Evolutionary conservation across 169 alveolate genomes (phyloP).

Genomic region (Miamiensis avidus): DNA sequence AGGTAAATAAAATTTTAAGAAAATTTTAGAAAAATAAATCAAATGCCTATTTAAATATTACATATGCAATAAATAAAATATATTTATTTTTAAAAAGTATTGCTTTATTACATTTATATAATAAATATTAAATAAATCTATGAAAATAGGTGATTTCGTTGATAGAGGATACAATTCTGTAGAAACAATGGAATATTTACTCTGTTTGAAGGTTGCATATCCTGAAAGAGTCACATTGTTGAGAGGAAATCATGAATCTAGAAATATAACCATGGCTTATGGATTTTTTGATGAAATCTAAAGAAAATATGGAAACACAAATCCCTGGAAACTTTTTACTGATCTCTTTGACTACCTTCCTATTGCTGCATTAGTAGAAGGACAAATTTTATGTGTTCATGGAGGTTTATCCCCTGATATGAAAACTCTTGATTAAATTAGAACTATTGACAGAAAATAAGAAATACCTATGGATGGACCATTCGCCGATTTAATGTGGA

Average conservation of each 20-base stretch:
- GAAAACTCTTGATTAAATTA: constrained; percentile 73
- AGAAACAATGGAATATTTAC: constrained; percentile 69
- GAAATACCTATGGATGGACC: constrained; percentile 86
- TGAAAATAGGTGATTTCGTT: constrained; percentile 82
- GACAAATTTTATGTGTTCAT: constrained; percentile 74
- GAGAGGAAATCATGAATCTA: constrained; percentile 82
- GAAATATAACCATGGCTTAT: constrained; percentile 69
- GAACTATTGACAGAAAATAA: constrained; percentile 69
- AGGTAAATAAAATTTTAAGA: not conserved
- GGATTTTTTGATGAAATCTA: constrained; percentile 82
- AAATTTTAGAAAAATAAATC: not conserved
- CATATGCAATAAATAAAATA: no score
- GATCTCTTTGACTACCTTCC: constrained; percentile 80
- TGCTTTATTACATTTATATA: not conserved
- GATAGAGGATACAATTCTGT: constrained; percentile 79
- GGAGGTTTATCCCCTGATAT: constrained; percentile 84
- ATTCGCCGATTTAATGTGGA: constrained; percentile 74
- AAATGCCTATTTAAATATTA: no score
- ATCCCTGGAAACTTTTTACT: constrained; percentile 73
- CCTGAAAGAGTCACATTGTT: constrained; percentile 71
- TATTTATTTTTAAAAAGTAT: no score
- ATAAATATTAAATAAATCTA: no score
- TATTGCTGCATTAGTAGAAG: constrained; percentile 75
- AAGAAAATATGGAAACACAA: constrained; percentile 74
- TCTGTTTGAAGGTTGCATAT: constrained; percentile 71